Conservation (phyloP, 2,329 filamentous ascomycete genomes). For the Fusarium xylarioides region DNA sequence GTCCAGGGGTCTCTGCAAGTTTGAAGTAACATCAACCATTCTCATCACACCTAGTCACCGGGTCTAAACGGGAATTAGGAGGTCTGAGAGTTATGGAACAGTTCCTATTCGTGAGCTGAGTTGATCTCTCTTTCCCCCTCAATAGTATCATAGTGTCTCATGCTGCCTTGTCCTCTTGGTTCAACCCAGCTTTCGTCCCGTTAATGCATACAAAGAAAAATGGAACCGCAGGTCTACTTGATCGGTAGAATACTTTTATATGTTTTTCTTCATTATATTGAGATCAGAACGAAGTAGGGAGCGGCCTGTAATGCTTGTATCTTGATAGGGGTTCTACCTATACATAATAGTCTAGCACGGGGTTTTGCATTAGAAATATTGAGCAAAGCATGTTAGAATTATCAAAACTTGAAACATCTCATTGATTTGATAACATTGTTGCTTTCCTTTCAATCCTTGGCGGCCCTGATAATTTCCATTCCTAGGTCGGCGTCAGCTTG, state of each 20-base stretch:
- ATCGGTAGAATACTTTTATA: rapidly evolving
- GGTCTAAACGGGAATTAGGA: background rate
- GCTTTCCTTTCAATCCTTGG: background rate
- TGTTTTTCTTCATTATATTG: background rate
- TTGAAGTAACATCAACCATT: background rate
- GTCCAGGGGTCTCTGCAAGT: background rate
- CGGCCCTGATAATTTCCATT: too few species aligned
- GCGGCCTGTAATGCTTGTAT: background rate
- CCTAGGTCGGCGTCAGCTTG: background rate
- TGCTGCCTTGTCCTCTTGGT: background rate
- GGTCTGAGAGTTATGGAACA: too few species aligned
- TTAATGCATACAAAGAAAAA: background rate
- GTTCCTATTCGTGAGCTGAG: background rate
- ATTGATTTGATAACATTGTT: too few species aligned
- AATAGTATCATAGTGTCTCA: background rate
- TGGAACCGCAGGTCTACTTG: rapidly evolving
- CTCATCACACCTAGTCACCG: background rate
- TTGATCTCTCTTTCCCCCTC: background rate
- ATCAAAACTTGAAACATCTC: rapidly evolving
- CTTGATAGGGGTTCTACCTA: background rate
- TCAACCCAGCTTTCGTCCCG: background rate
- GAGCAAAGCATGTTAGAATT: too few species aligned
- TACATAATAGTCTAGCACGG: background rate
- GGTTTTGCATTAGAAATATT: background rate
- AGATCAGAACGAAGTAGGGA: background rate